Conservation (phyloP, 2,329 filamentous ascomycete genomes). For the Boeremia exigua region DNA sequence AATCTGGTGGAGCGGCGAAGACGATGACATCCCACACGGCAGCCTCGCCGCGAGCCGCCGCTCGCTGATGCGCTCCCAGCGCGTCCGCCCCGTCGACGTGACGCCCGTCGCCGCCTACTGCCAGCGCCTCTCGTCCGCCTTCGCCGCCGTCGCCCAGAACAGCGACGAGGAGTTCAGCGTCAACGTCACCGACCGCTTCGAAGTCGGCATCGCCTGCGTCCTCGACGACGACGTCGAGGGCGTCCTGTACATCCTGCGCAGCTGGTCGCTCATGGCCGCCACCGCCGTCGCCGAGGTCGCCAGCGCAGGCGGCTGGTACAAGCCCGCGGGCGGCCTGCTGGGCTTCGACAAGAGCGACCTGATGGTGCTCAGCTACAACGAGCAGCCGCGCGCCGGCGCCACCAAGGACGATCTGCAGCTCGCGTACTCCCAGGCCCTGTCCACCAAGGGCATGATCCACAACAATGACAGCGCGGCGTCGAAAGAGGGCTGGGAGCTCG, state of each 20-base stretch:
- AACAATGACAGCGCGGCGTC: conserved; percentile 38
- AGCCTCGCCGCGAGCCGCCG: conserved; percentile 55
- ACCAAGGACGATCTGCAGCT: conserved; percentile 81
- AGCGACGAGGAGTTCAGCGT: conserved; percentile 73
- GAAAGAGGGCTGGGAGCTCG: conserved; percentile 84
- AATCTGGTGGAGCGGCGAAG: conserved; percentile 89
- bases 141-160: conserved; percentile 69
- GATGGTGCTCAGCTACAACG: conserved; percentile 74
- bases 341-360: conserved; percentile 83
- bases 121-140: conserved; percentile 72
- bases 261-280: conserved; percentile 81
- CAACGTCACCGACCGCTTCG: conserved; percentile 75
- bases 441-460: conserved; percentile 52
- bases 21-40: conserved; percentile 53
- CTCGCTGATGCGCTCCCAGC: conserved; percentile 48
- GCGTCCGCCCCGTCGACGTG: conserved; percentile 56
- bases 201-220: conserved; percentile 80
- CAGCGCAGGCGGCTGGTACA: conserved; percentile 82
- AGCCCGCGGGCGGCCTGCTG: conserved; percentile 58
- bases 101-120: conserved; percentile 72
- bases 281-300: conserved; percentile 83
- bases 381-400: conserved; percentile 50
- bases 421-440: conserved; percentile 73
- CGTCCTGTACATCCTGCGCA: conserved; percentile 73
- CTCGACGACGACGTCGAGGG: conserved; percentile 84